Conservation (phyloP, 225 moss, liverwort and hornwort genomes). For the Antitrichia curtipendula region DNA sequence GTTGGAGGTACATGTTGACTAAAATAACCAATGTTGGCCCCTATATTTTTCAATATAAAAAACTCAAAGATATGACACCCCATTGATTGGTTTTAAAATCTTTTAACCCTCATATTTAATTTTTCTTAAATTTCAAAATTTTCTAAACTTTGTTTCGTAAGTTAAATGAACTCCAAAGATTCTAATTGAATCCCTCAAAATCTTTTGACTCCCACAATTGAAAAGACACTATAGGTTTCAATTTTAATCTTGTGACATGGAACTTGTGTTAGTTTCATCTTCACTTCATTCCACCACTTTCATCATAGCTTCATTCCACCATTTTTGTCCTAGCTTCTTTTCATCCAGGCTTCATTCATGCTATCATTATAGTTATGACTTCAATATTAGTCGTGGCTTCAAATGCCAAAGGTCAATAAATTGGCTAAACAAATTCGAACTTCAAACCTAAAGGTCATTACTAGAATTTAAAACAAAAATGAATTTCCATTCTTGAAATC, state of each 20-base stretch:
- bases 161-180: not conserved
- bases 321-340: no score
- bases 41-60: not conserved
- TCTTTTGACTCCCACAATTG: not conserved
- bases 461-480: fast-evolving
- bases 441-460: not conserved
- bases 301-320: not conserved
- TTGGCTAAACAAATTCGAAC: fast-evolving
- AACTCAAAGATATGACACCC: fast-evolving
- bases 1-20: not conserved
- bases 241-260: not conserved
- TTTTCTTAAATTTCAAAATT: not conserved
- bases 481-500: not conserved
- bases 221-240: not conserved
- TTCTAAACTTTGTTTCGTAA: not conserved
- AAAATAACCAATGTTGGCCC: not conserved
- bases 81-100: not conserved
- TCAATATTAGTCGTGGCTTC: not conserved
- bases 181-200: no score
- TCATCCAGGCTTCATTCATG: not conserved
- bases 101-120: not conserved
- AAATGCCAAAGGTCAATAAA: not conserved
- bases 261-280: not conserved
- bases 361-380: no score
- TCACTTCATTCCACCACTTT: not conserved